Evolutionary conservation across 805 yeast genomes (phyloP).

Genomic region (Candida ovalis): DNA sequence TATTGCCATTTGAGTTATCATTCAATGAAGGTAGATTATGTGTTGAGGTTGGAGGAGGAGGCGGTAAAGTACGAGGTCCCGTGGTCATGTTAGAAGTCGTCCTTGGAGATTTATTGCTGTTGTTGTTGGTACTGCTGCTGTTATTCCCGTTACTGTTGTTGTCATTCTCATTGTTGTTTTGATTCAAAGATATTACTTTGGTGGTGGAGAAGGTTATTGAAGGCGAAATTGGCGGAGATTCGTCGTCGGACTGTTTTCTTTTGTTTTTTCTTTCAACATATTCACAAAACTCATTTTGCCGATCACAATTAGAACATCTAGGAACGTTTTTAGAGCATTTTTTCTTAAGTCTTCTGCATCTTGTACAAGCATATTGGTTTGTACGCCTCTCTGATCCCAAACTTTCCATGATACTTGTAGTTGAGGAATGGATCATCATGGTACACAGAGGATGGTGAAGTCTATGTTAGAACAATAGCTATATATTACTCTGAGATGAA

Average conservation of each 20-base stretch:
- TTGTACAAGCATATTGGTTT: slow-evolving; percentile 36
- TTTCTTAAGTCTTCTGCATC: slow-evolving; percentile 48
- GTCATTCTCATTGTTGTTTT: no score
- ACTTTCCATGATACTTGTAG: not conserved
- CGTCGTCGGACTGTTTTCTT: slow-evolving; percentile 23
- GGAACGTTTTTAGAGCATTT: slow-evolving; percentile 45
- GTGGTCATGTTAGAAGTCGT: not conserved
- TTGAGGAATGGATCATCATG: not conserved
- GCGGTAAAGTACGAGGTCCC: not conserved
- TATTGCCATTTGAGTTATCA: slow-evolving; percentile 2
- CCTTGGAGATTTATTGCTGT: not conserved
- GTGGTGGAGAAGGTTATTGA: not conserved
- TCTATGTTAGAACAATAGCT: no score
- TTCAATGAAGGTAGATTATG: slow-evolving; percentile 5
- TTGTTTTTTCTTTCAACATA: slow-evolving; percentile 38
- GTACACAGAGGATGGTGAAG: not conserved
- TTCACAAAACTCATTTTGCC: slow-evolving; percentile 36
- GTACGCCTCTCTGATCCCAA: not conserved
- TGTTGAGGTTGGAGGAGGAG: not conserved
- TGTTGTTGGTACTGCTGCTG: slow-evolving; percentile 18
- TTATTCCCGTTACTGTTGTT: no score
- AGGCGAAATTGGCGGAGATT: not conserved
- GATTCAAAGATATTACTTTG: no score
- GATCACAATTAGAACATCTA: slow-evolving; percentile 39
- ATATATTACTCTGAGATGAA: no score